A percentile compares a stretch with the other conserved stretches of the same genome.
These are phyloP conservation scores for Calonectria hawksworthii DNA, from an alignment of 2,329 filamentous ascomycete genomes.

Conservation along the genomic window DNA sequence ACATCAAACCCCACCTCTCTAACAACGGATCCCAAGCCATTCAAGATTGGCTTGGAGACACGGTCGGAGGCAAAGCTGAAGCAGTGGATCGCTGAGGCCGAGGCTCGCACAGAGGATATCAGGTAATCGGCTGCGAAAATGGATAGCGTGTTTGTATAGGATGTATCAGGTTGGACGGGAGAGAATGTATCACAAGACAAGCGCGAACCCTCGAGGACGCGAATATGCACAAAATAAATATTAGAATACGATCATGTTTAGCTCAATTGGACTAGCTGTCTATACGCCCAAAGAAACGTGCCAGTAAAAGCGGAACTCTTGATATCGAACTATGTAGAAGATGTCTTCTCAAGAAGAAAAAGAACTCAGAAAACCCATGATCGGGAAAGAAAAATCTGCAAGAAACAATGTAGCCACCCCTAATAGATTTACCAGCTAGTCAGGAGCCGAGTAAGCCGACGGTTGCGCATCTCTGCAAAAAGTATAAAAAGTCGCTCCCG, in stretches of 20 bases:
- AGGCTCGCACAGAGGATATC: conserved; percentile 63
- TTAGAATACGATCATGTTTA: neutral
- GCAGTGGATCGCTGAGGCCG: conserved; percentile 67
- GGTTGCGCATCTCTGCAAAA: neutral
- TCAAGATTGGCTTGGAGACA: conserved; percentile 62
- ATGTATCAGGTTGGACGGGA: neutral
- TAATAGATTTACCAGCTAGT: too few relatives aligned
- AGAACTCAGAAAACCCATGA: neutral
- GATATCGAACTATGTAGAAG: too few relatives aligned
- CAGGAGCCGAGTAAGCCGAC: too few relatives aligned
- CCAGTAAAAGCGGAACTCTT: too few relatives aligned
- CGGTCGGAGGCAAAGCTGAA: conserved; percentile 61
- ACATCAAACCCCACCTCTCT: conserved; percentile 69
- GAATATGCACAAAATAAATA: neutral
- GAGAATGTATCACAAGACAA: neutral
- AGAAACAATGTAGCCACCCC: too few relatives aligned
- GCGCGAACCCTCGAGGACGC: neutral
- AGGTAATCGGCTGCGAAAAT: neutral
- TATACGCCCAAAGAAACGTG: neutral
- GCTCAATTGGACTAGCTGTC: too few relatives aligned
- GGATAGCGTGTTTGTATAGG: neutral
- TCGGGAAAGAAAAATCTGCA: too few relatives aligned
- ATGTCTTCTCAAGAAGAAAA: too few relatives aligned
- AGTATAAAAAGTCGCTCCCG: neutral
- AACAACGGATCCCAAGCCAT: conserved; percentile 73